Conservation (phyloP, 805 yeast genomes). For the Ogataea minuta region DNA sequence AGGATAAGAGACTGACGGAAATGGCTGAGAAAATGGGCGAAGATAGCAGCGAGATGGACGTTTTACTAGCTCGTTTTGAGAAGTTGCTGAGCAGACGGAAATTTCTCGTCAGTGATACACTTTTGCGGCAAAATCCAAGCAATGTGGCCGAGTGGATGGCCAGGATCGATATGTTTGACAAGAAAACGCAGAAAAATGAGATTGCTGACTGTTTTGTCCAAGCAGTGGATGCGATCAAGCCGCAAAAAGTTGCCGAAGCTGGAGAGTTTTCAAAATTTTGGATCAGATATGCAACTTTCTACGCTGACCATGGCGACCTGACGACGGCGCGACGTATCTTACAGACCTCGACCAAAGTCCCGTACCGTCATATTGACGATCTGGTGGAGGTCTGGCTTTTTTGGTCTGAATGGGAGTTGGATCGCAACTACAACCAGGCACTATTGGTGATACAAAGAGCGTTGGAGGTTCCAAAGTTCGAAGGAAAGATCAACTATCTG, state of each 20-base stretch:
- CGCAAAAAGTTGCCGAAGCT: conserved; percentile 44
- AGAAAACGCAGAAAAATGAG: conserved; percentile 37
- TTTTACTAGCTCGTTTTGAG: conserved; percentile 50
- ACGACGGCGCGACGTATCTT: conserved; percentile 61
- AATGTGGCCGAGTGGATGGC: conserved; percentile 68
- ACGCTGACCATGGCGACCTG: conserved; percentile 53
- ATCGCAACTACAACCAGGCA: conserved; percentile 44
- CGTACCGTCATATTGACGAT: conserved; percentile 60
- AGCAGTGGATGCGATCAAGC: conserved; percentile 67
- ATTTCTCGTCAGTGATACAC: conserved; percentile 62
- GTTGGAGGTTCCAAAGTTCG: conserved; percentile 25
- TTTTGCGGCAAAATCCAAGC: conserved; percentile 59
- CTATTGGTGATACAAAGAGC: conserved; percentile 36
- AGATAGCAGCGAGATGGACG: conserved; percentile 37
- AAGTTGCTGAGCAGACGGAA: conserved; percentile 54
- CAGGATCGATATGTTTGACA: conserved; percentile 48
- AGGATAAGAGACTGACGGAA: conserved; percentile 46
- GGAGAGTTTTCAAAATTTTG: conserved; percentile 57
- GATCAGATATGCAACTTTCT: conserved; percentile 66
- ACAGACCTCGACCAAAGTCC: conserved; percentile 67
- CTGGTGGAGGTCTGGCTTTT: conserved; percentile 65
- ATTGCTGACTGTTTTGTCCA: conserved; percentile 56
- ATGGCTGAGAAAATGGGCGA: conserved; percentile 28
- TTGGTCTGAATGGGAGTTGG: conserved; percentile 71
- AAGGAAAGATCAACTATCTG: conserved; percentile 28